Evolutionary conservation across 352 stramenopile species (phyloP), one percentile per base, ranked within the genome.

Genomic region (Pythium phragmitis): DNA sequence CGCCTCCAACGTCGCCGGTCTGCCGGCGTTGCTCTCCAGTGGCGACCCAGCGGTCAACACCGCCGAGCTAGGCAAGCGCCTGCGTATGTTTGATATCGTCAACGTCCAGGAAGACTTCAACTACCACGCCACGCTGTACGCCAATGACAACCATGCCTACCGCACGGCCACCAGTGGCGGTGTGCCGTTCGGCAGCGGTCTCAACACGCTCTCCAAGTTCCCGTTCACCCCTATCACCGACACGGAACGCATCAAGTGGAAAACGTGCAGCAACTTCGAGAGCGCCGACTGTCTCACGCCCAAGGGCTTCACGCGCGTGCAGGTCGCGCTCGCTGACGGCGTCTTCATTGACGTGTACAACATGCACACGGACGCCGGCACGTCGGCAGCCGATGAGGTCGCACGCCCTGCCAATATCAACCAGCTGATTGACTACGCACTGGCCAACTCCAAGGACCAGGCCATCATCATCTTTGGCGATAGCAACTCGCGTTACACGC

Each of bases 401-500:
- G 73, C 75, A 6, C 75, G 75, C 16, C 56, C 57, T 1, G 65
- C 70, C 8, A 86, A 86, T 60, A 61, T 86, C 51, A 60, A 80
- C 43, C 77, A 86, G 49, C 13, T 86, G 16, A 73, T 70, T 8
- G 77, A 78, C 16, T 84, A 76, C 58, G 73, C 76, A 13, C 50
- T 62, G 1, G 55, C 67, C 11, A 73, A 82, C 53, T 86, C 75
- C 1, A 78, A 72, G 51, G 73, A 77, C 50, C 71, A 80, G 45
- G 66, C 75, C 0, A 60, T 86, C 26, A 59, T 86, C 23, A 73
- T 86, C 39, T 82, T 86, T 69, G 73, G 77, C 21, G 77, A 83
- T 55, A 86, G 73, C 45, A 83, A 83, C 65, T 82, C 76, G 17
- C 69, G 73, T 28, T 86, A 82, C 66, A 85, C 77, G 12, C 77